Conservation (phyloP, 306 rosid species). For the Senna siamea region DNA sequence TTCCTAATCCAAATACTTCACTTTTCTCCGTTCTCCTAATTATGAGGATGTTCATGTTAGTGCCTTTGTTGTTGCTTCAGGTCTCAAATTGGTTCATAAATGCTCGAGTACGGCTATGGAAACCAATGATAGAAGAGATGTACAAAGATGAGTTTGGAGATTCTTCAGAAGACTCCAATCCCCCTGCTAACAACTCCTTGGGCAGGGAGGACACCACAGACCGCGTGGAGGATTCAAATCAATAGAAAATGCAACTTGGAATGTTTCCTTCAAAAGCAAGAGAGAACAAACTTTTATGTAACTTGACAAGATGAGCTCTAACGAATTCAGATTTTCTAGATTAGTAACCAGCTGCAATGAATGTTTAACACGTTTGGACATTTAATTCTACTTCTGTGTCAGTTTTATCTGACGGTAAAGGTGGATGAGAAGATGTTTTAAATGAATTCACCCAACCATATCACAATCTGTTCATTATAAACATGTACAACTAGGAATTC, state of each 20-base stretch:
- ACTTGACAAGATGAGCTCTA: conserved; percentile 28
- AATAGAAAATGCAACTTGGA: neutral
- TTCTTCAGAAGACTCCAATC: conserved; percentile 82
- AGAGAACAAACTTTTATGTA: conserved; percentile 25
- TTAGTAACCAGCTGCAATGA: conserved; percentile 12
- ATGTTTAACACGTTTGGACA: neutral
- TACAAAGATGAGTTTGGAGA: conserved; percentile 88
- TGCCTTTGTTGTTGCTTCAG: conserved; percentile 45
- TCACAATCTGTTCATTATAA: no score
- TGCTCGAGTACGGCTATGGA: conserved; percentile 88
- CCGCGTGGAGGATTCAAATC: conserved; percentile 53
- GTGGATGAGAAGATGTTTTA: neutral
- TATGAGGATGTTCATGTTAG: conserved; percentile 17
- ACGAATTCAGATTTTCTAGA: conserved; percentile 27
- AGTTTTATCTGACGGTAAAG: neutral
- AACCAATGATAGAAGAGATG: conserved; percentile 96
- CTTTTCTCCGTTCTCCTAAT: neutral
- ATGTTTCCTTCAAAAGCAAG: conserved; percentile 33
- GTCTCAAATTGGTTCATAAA: conserved; percentile 93
- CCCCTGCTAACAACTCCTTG: conserved; percentile 45
- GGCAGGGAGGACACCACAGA: conserved; percentile 56
- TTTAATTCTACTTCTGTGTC: conserved; percentile 23
- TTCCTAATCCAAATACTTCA: conserved; percentile 32
- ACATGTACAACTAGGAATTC: neutral
- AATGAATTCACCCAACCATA: no score